phyloP scores from a whole-genome alignment of 805 yeast genomes.

The Saccharomycopsis synnaedendra region DNA sequence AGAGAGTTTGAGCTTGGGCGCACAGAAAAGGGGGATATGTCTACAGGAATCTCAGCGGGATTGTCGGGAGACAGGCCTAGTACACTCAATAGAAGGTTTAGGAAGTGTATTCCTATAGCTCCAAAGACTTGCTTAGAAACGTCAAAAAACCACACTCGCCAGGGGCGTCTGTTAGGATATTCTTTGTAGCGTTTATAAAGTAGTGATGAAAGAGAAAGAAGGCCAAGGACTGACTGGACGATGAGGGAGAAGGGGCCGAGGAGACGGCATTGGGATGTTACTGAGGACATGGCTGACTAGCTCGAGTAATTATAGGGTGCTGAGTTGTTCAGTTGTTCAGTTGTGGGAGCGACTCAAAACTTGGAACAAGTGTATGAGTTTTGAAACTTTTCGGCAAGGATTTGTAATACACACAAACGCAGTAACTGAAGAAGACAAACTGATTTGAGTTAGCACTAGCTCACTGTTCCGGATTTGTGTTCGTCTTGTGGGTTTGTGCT shows the following conservation, averaged over 20 bases:
- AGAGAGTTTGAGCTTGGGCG: neutral
- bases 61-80: constrained; percentile 23
- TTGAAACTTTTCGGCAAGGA: no score
- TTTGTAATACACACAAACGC: no score
- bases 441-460: no score
- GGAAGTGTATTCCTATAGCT: constrained; percentile 69
- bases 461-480: no score
- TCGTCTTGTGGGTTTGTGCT: no score
- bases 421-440: no score
- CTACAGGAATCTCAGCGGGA: neutral
- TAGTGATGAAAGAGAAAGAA: constrained; percentile 62
- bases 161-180: constrained; percentile 67
- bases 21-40: constrained; percentile 3
- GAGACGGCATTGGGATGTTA: constrained; percentile 35
- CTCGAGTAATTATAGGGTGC: no score
- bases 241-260: constrained; percentile 80
- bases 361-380: no score
- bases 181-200: constrained; percentile 71
- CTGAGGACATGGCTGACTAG: no score
- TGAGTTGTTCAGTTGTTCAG: no score
- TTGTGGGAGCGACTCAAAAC: no score
- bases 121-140: constrained; percentile 86
- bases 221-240: constrained; percentile 68
- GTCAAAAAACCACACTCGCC: constrained; percentile 84
- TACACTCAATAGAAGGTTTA: constrained; percentile 65